Evolutionary conservation across 371 early-diverging fungal genomes (phyloP), one percentile per base, ranked within the genome.

Genomic region (Fennellomyces sp.): DNA sequence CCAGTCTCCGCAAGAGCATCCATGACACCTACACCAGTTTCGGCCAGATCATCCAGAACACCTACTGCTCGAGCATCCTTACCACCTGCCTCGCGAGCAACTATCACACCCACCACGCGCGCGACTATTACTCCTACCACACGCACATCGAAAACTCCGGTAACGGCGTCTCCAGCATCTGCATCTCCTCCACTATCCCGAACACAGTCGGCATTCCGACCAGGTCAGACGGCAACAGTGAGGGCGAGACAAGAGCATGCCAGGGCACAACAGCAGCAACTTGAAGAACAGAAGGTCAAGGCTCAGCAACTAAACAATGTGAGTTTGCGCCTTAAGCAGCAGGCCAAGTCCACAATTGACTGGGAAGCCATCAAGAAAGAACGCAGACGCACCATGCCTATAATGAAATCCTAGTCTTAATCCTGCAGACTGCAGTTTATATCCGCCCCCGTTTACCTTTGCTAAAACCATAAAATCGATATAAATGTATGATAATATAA

Each of bases 201-300:
- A 3, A 30, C 67, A 19, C 48, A 55, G 7, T 62, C 62, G 10
- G 21, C 56, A 8, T 64, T 55, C 11, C 65, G 67, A 28, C 79
- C 79, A 2, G 61, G 66, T 3, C 68, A 60, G 23, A 78, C 73
- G 42, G 75, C 75, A 5, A 73, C 79, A 3, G 69, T 78, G 29
- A 36, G 79, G 51, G 79, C 79, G n/a, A 63, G 79, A 41, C 66
- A 67, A 17, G 75, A 78, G 36, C 73, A 68, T 58, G 79, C 79
- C 15, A 66, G 68, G 28, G 69, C 65, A 15, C 66, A 66, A 25
- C 68, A 78, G 42, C 42, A 30, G 35, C 23, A 58, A 26, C 33
- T 61, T 26, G 73, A 75, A 39, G 73, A 78, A 41, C 25, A 71
- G 12, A 63, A 67, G 19, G 45, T 39, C 21, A 75, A 73, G 41